A percentile compares a stretch with the other conserved stretches of the same genome.
phyloP scores from a whole-genome alignment of 306 rosid species.

The Cicer arietinum region DNA sequence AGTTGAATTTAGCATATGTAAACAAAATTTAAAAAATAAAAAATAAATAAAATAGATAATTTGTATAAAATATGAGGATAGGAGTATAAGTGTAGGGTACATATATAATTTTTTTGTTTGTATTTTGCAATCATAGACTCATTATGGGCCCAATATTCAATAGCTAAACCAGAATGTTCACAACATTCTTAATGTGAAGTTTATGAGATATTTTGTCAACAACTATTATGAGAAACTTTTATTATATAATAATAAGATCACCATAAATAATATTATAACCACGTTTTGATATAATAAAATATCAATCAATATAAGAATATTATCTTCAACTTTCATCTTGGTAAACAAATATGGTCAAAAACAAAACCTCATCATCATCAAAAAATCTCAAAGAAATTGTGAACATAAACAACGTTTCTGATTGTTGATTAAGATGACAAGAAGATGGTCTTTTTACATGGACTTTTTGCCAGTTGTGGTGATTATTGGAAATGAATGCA shows the following conservation, averaged over 20 bases:
- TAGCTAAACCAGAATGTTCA: not conserved
- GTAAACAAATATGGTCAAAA: not conserved
- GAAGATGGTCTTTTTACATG: conserved; percentile 49
- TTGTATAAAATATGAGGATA: too few species aligned
- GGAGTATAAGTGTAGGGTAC: too few species aligned
- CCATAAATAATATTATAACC: not conserved
- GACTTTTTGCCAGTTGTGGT: conserved; percentile 67
- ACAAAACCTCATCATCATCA: not conserved
- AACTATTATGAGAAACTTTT: not conserved
- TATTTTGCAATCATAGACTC: not conserved
- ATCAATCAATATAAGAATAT: not conserved
- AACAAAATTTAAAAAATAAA: too few species aligned
- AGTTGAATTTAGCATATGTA: too few species aligned
- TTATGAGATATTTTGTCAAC: not conserved
- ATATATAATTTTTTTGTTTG: not conserved
- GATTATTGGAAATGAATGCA: conserved; percentile 63
- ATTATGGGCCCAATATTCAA: not conserved
- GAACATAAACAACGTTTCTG: not conserved
- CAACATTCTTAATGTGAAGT: too few species aligned
- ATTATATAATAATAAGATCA: not conserved
- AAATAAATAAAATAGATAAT: too few species aligned
- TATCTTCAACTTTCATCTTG: not conserved
- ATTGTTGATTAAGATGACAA: conserved; percentile 37
- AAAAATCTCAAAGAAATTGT: not conserved
- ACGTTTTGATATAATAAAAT: not conserved